phyloP scores from a whole-genome alignment of 1,284 basidiomycete genomes.

The Ganoderma sinense region DNA sequence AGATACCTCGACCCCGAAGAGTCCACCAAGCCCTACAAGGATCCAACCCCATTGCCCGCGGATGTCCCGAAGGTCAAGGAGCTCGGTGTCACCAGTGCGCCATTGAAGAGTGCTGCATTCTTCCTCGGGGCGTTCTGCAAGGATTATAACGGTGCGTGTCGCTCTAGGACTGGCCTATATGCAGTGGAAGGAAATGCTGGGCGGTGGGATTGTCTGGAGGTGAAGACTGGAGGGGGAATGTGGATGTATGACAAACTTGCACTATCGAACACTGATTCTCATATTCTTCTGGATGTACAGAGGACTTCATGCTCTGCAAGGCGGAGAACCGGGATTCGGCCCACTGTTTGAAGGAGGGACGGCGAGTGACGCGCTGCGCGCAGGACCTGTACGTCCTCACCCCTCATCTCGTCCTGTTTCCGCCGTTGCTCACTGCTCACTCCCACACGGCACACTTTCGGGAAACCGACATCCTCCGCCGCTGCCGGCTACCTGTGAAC shows the following conservation, averaged over 20 bases:
- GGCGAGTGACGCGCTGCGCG: conserved; percentile 96
- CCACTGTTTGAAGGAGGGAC: conserved; percentile 95
- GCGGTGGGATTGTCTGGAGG: not conserved
- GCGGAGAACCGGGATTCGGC: conserved; percentile 88
- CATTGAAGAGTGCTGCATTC: conserved; percentile 96
- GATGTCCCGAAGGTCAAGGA: conserved; percentile 88
- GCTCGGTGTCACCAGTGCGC: conserved; percentile 91
- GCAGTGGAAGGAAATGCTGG: not conserved
- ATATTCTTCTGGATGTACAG: conserved; percentile 49
- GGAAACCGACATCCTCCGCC: not conserved
- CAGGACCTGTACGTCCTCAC: conserved; percentile 83
- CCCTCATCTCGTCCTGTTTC: not conserved
- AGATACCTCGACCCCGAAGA: conserved; percentile 52
- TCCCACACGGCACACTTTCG: not conserved
- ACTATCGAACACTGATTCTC: conserved; percentile 13
- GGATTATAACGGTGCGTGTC: conserved; percentile 86
- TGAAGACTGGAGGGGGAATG: not conserved
- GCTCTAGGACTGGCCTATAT: not conserved
- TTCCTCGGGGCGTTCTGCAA: conserved; percentile 97
- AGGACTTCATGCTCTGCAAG: conserved; percentile 99
- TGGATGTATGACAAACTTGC: not conserved
- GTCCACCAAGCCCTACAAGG: conserved; percentile 59
- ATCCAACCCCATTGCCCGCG: conserved; percentile 79
- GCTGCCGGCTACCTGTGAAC: not conserved
- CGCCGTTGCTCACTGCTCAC: not conserved